Evolutionary conservation across 305 asterid genomes (phyloP).

Genomic region (Fraxinus latifolia): DNA sequence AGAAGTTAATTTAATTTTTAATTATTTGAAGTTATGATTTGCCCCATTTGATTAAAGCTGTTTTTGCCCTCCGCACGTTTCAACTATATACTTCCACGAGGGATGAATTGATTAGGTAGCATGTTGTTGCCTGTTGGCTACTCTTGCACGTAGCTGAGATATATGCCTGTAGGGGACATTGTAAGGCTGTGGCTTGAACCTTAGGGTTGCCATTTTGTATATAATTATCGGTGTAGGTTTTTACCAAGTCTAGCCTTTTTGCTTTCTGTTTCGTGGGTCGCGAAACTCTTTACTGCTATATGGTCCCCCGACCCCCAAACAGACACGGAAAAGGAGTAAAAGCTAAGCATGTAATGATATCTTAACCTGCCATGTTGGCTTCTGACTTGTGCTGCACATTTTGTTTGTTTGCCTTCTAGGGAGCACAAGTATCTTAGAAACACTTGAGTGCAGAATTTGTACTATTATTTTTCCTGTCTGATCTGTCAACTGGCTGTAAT

Average conservation of each 20-base stretch:
- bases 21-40: neutral
- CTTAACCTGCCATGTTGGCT: neutral
- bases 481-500: neutral
- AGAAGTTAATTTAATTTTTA: neutral
- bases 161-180: neutral
- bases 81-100: neutral
- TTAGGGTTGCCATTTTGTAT: neutral
- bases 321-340: neutral
- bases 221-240: neutral
- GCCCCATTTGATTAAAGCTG: neutral
- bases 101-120: neutral
- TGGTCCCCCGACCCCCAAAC: neutral
- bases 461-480: neutral
- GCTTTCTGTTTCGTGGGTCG: neutral
- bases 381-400: neutral
- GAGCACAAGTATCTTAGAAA: neutral
- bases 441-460: neutral
- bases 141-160: neutral
- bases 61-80: neutral
- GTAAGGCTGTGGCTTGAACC: neutral
- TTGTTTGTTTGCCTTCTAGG: neutral
- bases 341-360: neutral
- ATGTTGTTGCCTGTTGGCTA: neutral
- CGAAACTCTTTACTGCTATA: neutral
- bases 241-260: neutral